Conservation (phyloP, 1,284 basidiomycete genomes). For the Cryptococcus deneoformans region DNA sequence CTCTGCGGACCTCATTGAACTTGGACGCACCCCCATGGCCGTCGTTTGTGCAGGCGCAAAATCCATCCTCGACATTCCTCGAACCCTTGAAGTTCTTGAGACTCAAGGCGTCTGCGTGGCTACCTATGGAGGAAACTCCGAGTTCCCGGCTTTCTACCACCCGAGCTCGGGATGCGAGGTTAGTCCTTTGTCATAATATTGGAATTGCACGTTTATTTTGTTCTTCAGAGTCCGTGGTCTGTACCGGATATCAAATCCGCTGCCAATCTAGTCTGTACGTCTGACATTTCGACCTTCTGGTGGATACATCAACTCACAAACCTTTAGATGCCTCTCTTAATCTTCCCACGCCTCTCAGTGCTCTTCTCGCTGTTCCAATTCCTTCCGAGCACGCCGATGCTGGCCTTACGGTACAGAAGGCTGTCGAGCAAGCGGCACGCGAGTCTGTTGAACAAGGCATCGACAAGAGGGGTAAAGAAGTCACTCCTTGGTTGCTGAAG, state of each 20-base stretch:
- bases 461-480: conserved; percentile 80
- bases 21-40: conserved; percentile 73
- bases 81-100: conserved; percentile 96
- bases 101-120: conserved; percentile 92
- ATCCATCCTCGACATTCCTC: conserved; percentile 89
- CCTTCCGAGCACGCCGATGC: conserved; percentile 68
- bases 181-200: conserved; percentile 4
- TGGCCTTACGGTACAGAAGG: conserved; percentile 69
- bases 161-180: conserved; percentile 80
- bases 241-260: conserved; percentile 59
- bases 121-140: conserved; percentile 67
- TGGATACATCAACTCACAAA: background rate
- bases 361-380: conserved; percentile 86
- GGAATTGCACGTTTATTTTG: conserved; percentile 10
- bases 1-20: conserved; percentile 83
- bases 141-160: conserved; percentile 95
- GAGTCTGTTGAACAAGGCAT: conserved; percentile 83
- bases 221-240: conserved; percentile 64
- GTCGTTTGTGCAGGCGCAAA: conserved; percentile 94
- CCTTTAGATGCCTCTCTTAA: conserved; percentile 39
- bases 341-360: conserved; percentile 46
- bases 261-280: conserved; percentile 68
- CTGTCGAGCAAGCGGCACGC: conserved; percentile 78
- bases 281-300: background rate
- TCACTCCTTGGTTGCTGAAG: conserved; percentile 89